phyloP scores from a whole-genome alignment of 2,329 filamentous ascomycete species.

The Amauroascus verrucosus region DNA sequence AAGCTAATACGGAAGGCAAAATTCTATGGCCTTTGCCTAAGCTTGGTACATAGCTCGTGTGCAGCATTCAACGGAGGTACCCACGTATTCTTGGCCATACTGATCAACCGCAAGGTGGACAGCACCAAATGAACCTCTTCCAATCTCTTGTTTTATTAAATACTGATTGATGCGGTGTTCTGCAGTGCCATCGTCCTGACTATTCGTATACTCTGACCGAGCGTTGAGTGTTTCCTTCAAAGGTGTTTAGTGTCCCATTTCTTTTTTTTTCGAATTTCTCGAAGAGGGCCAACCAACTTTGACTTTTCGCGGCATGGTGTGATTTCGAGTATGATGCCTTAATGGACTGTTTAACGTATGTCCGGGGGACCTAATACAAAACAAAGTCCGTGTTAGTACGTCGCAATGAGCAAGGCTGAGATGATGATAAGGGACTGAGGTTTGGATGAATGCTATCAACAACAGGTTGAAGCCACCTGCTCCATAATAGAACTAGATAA shows the following conservation, averaged over 20 bases:
- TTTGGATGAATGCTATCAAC: background rate
- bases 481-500: background rate
- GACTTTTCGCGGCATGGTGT: constrained; percentile 51
- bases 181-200: constrained; percentile 67
- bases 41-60: background rate
- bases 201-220: constrained; percentile 73
- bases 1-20: too few species aligned
- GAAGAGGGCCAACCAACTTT: constrained; percentile 40
- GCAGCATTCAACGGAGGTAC: constrained; percentile 22
- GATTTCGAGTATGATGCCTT: constrained; percentile 45
- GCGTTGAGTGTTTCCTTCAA: constrained; percentile 81
- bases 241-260: background rate
- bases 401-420: background rate
- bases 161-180: constrained; percentile 94
- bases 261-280: background rate
- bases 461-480: background rate
- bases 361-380: constrained; percentile 11
- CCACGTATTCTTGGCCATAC: constrained; percentile 84
- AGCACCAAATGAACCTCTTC: constrained; percentile 87
- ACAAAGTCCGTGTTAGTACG: background rate
- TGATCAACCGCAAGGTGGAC: constrained; percentile 87
- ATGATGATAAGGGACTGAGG: background rate
- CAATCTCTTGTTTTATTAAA: constrained; percentile 85
- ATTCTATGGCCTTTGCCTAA: background rate
- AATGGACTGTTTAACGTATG: constrained; percentile 15